phyloP scores from a whole-genome alignment of 1,284 basidiomycete genomes.

The Sporisorium graminicola region DNA sequence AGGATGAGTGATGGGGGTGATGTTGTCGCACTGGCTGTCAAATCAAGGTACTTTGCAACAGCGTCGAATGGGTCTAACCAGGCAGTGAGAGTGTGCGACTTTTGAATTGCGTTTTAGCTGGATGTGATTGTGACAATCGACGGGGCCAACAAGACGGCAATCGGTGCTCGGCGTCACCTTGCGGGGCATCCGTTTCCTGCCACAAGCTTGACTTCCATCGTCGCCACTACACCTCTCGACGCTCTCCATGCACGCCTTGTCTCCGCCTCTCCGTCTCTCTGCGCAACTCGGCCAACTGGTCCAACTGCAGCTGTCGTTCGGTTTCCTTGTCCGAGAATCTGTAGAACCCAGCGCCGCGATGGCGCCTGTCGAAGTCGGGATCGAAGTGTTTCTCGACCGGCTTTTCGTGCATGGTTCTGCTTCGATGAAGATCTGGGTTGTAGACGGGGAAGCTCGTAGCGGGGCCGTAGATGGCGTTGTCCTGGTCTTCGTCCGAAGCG shows the following conservation, averaged over 20 bases:
- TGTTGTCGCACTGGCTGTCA: not conserved
- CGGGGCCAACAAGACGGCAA: no score
- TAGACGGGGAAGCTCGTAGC: constrained; percentile 82
- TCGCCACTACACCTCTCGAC: not conserved
- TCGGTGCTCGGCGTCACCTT: no score
- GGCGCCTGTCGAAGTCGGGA: constrained; percentile 81
- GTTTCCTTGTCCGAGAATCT: constrained; percentile 87
- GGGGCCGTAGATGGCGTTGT: constrained; percentile 56
- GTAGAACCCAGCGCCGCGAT: constrained; percentile 90
- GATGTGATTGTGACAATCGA: no score
- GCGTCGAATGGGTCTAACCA: no score
- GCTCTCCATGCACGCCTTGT: not conserved
- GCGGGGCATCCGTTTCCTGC: no score
- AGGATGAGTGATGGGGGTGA: constrained; percentile 15
- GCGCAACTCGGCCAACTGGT: constrained; percentile 77
- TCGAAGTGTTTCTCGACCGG: constrained; percentile 78
- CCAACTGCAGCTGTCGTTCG: constrained; percentile 81
- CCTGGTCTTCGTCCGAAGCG: not conserved
- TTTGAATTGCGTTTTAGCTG: no score
- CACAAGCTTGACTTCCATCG: not conserved
- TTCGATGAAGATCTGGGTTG: constrained; percentile 72
- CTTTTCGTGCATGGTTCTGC: not conserved
- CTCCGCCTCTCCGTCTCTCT: constrained; percentile 75
- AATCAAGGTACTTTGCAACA: not conserved
- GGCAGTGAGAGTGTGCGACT: not conserved